These are phyloP conservation scores for Ceratobasidium sp. DNA, from an alignment of 1,284 basidiomycete genomes.

Conservation along the genomic window DNA sequence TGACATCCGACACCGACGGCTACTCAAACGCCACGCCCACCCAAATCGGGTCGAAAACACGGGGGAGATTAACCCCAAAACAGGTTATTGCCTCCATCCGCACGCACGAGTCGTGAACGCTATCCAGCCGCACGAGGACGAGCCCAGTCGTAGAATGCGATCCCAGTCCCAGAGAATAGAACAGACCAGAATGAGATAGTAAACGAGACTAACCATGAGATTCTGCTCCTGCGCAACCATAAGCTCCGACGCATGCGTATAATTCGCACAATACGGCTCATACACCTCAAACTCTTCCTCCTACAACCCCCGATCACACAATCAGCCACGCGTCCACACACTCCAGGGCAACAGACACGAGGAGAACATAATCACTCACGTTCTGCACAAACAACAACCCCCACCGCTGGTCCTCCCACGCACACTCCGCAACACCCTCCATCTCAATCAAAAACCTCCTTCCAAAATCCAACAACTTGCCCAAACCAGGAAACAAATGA, in stretches of 20 bases:
- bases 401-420: constrained; percentile 93
- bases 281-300: constrained; percentile 96
- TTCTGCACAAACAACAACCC: constrained; percentile 84
- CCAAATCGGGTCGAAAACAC: too few relatives aligned
- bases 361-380: constrained; percentile 76
- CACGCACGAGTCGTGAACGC: too few relatives aligned
- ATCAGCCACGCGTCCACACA: constrained; percentile 11
- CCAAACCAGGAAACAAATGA: constrained; percentile 94
- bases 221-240: constrained; percentile 89
- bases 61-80: too few relatives aligned
- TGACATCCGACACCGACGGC: too few relatives aligned
- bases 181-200: constrained; percentile 47
- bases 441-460: constrained; percentile 95
- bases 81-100: too few relatives aligned
- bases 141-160: too few relatives aligned
- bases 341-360: constrained; percentile 61
- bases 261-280: constrained; percentile 98
- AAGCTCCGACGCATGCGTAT: constrained; percentile 87
- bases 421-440: constrained; percentile 84
- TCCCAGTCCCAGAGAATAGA: constrained; percentile 49
- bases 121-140: too few relatives aligned
- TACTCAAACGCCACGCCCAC: too few relatives aligned
- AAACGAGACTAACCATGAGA: constrained; percentile 74
- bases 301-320: constrained; percentile 58
- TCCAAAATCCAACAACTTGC: constrained; percentile 97